phyloP scores from a whole-genome alignment of 805 yeast genomes.

The Cyberlindnera nakhonratchasimensis region DNA sequence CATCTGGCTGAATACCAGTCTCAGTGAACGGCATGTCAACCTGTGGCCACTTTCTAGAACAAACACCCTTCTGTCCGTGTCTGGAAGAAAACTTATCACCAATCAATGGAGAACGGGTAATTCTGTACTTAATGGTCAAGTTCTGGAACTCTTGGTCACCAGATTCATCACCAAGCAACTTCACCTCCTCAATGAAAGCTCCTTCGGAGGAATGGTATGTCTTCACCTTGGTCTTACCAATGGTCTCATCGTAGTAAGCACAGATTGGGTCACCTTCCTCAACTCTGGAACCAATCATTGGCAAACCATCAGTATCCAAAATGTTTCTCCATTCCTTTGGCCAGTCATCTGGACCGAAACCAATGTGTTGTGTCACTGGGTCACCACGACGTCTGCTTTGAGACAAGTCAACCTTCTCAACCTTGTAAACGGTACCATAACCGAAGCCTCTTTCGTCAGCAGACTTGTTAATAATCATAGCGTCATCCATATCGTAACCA shows the following conservation, averaged over 20 bases:
- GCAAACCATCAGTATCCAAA: slow-evolving; percentile 90
- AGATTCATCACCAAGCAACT: slow-evolving; percentile 79
- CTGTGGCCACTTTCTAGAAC: slow-evolving; percentile 97
- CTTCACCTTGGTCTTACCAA: slow-evolving; percentile 87
- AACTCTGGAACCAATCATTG: slow-evolving; percentile 80
- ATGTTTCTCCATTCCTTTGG: slow-evolving; percentile 87
- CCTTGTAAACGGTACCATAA: slow-evolving; percentile 94
- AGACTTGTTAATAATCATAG: slow-evolving; percentile 95
- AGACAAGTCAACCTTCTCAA: slow-evolving; percentile 83
- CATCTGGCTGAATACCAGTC: slow-evolving; percentile 95
- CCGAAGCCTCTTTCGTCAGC: slow-evolving; percentile 98
- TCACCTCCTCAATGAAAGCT: slow-evolving; percentile 93
- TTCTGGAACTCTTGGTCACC: slow-evolving; percentile 75
- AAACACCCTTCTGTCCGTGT: slow-evolving; percentile 98
- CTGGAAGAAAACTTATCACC: slow-evolving; percentile 98
- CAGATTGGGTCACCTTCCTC: slow-evolving; percentile 95
- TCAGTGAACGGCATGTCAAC: slow-evolving; percentile 97
- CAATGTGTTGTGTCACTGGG: slow-evolving; percentile 90
- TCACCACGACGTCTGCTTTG: slow-evolving; percentile 83
- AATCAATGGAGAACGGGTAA: slow-evolving; percentile 88
- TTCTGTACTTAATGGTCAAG: slow-evolving; percentile 82
- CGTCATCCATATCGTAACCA: slow-evolving; percentile 99
- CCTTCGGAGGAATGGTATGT: slow-evolving; percentile 93
- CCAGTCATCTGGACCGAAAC: slow-evolving; percentile 91
- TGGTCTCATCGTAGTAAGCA: slow-evolving; percentile 87